Base-by-base conservation (phyloP, 2,329 filamentous ascomycete genomes). In the Colletotrichum phormii region DNA sequence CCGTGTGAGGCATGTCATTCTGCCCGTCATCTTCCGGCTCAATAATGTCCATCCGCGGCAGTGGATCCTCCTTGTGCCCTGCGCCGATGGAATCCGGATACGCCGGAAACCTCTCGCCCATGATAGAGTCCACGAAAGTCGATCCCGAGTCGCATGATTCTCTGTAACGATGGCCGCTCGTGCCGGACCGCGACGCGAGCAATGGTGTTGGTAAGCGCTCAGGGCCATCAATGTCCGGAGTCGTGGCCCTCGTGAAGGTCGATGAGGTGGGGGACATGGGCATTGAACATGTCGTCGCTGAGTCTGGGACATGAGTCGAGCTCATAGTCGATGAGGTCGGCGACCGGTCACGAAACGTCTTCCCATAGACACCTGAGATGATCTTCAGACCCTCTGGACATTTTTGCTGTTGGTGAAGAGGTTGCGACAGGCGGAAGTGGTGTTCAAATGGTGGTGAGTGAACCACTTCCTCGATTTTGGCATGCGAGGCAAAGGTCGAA, bases 271-370 rank as follows among this genome's bases (percentile, higher is more conserved):
- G 73, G 22, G 74, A 75, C 73, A 75, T 73, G 51, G 74, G 74
- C 73, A 75, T 75, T 18, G 82, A 84, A 51, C 78, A 81, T 0
- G 80, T 81, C 1, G 83, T 84, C 5, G 82, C 82, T 5, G 82
- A 83, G 69, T 84, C 83, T 0, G 81, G 81, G 3, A 83, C 70
- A 49, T 82, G 80, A 4, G 80, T 81, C 1, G 82, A 84, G 74
- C 81, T 83, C 74, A 82, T 80, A 0, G 72, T 74, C 37, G 82
- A 83, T 2, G 81, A 83, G 0, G 82, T 83, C 0, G 81, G 80
- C 1, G 82, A 84, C 13, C 82, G 79, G 26, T 75, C 73, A 29
- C 67, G 72, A 42, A 60, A 71, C 7, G 55, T 62, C 51, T 69
- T 69, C 37, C 31, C 51, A 46, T 66, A 68, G 8, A 64, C 66